These are phyloP conservation scores for Neurospora sp. DNA, from an alignment of 495 filamentous ascomycete species.

Conservation along the genomic window DNA sequence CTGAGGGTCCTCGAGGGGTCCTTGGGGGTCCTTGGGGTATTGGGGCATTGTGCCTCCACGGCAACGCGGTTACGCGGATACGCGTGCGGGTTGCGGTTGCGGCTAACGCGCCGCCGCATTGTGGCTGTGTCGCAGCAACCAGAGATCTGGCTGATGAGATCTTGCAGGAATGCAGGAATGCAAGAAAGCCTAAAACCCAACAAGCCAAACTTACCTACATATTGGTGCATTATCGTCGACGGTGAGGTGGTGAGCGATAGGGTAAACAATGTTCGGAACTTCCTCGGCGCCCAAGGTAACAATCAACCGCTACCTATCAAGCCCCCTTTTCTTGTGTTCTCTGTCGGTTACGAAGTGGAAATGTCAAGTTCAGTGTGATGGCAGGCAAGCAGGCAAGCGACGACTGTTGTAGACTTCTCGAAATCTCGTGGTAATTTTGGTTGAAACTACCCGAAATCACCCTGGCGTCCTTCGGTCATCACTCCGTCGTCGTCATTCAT, in stretches of 20 bases:
- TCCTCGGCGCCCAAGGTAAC: neutral
- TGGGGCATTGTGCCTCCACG: neutral
- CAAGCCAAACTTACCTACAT: neutral
- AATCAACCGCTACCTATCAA: neutral
- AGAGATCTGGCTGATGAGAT: neutral
- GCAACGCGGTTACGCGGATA: neutral
- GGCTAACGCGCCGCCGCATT: neutral
- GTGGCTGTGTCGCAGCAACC: neutral
- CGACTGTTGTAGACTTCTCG: neutral
- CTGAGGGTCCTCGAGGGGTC: neutral
- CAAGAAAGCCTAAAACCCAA: neutral
- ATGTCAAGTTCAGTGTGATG: neutral
- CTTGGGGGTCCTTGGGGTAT: neutral
- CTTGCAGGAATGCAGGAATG: neutral
- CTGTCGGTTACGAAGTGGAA: neutral
- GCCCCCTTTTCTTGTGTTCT: neutral
- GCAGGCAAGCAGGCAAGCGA: neutral
- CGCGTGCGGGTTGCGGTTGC: neutral
- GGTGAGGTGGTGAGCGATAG: neutral
- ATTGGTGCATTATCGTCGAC: neutral
- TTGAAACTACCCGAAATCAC: neutral
- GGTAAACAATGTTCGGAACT: neutral
- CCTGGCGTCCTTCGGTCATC: neutral
- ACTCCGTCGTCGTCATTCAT: constrained; percentile 6
- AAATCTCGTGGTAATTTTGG: neutral